These are phyloP conservation scores for Aspergillus incahuasiensis DNA, from an alignment of 495 filamentous ascomycete species.

Conservation along the genomic window DNA sequence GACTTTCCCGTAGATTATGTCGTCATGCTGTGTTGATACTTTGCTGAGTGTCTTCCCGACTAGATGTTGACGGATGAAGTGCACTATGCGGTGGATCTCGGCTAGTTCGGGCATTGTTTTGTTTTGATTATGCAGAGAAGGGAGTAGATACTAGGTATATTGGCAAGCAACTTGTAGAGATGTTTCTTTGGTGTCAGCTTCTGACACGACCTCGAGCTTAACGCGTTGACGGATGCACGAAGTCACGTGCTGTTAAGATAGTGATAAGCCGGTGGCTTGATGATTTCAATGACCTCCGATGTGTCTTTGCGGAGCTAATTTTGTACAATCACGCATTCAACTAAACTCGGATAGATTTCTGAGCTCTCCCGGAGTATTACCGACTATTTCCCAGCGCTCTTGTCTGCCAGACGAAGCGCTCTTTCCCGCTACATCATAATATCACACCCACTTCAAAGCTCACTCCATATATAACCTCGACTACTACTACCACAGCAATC, in stretches of 20 bases:
- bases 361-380: not conserved
- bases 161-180: not conserved
- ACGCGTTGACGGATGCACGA: conserved; percentile 20
- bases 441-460: not conserved
- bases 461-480: not conserved
- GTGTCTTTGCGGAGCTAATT: not conserved
- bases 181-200: conserved; percentile 1
- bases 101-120: conserved; percentile 72
- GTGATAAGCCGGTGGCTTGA: not conserved
- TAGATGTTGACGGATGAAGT: conserved; percentile 73
- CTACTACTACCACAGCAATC: not conserved
- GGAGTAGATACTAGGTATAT: not conserved
- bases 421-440: not conserved
- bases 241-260: conserved; percentile 13
- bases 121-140: not conserved
- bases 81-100: conserved; percentile 81
- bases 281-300: not conserved
- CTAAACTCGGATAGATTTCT: not conserved
- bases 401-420: not conserved
- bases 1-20: conserved; percentile 80
- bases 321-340: not conserved
- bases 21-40: conserved; percentile 69
- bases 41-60: conserved; percentile 74
- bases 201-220: conserved; percentile 1
- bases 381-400: too few species aligned